phyloP scores from a whole-genome alignment of 306 rosid species.

The Trichosanthes cucumerina region DNA sequence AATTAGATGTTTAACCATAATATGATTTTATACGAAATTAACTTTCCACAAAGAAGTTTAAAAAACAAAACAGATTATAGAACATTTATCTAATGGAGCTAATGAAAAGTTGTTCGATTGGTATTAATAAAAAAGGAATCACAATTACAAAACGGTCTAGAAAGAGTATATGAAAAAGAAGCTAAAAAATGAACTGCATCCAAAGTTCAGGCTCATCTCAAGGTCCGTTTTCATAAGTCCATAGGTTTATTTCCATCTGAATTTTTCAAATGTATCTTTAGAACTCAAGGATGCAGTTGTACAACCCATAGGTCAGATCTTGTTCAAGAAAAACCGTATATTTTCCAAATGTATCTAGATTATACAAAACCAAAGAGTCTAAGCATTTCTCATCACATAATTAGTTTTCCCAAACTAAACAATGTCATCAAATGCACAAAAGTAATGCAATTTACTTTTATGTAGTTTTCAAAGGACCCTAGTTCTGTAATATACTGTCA shows the following conservation, averaged over 20 bases:
- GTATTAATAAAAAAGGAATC: neutral
- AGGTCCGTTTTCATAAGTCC: neutral
- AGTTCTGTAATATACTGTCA: neutral
- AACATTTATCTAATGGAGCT: neutral
- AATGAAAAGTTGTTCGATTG: neutral
- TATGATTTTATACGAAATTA: neutral
- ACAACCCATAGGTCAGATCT: neutral
- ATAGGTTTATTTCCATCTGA: neutral
- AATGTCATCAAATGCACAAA: neutral
- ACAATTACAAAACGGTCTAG: neutral
- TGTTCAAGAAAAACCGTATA: neutral
- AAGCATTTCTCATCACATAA: neutral
- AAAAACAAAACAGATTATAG: neutral
- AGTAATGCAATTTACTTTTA: too few relatives aligned
- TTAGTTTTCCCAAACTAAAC: neutral
- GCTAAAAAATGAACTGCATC: neutral
- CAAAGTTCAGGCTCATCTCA: neutral
- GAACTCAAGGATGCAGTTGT: neutral
- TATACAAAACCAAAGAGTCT: neutral
- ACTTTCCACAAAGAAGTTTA: neutral
- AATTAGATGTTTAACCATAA: neutral
- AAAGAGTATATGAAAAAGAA: neutral
- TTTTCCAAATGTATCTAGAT: neutral
- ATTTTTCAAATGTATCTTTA: neutral
- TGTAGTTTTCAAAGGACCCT: neutral